Evolutionary conservation across 1,139 yeast species (phyloP), one percentile per base, ranked within the genome.

Genomic region (Magnusiomyces paraingens): DNA sequence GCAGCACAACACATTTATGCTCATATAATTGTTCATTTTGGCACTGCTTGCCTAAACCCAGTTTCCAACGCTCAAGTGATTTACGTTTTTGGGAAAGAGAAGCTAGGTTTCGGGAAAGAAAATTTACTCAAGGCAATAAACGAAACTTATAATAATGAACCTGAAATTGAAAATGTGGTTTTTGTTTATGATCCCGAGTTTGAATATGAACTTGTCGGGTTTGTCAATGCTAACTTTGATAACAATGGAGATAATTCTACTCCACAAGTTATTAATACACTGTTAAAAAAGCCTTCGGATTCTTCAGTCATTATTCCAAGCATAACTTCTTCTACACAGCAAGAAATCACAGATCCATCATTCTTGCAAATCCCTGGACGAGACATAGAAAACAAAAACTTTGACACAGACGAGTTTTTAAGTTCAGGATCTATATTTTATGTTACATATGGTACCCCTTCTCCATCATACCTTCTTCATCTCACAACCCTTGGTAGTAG

Each of bases 1-100:
- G 98, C 99, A 0, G 95, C 97, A 0, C 91, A 86, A 64, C 99
- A 93, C 70, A 95, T 93, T 12, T 67, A 74, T 6, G 93, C 95
- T 21, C 96, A 91, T 59, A 71, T 86, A 11, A 89, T 94, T 35
- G 82, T 91, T 1, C 99, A 93, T 69, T 89, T 90, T 68, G 99
- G 99, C 2, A 95, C 89, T 66, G 94, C 98, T 0, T 93, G 99
- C 68, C 71, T 93, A 63, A 90, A 86, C 61, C 85, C 91, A 0
- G 83, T 88, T 5, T 48, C 61, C 47, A 81, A 79, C 50, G 67
- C 87, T n/a, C 81, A 86, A 0, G 87, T 90, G 0, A 81, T 83
- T 0, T 90, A 86, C 65, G 84, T 87, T 0, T 81, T 88, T 66
- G 96, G 96, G 1, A 76, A 73, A 54, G 61, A 55, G n/a, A 49